Base-by-base conservation (phyloP, 768 basidiomycete species). In the Gyrodon lividus region DNA sequence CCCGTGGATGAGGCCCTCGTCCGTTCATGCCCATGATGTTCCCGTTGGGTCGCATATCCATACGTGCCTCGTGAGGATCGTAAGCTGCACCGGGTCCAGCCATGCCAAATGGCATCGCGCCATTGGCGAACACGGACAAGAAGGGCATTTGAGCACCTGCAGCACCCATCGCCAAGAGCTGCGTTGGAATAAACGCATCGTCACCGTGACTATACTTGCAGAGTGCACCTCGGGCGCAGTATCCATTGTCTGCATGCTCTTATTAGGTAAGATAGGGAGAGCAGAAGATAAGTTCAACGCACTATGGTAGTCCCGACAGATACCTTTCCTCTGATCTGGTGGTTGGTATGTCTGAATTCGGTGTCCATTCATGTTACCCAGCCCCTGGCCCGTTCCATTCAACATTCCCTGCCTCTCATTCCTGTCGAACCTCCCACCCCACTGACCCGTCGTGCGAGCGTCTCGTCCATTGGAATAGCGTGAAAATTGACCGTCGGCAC, bases 151-250 rank as follows among this genome's bases (percentile, higher is more conserved):
- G 66, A 34, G 55, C 48, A 0, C 71, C 78, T 33, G 68, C 65
- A 39, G 76, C 59, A 30, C 74, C 74, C 74, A 83, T 75, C 24
- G 81, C 75, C 59, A 84, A 87, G 26, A 91, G 65, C 56, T 83
- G 84, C 0, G 78, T 80, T 0, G 88, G 90, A 8, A 89, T 74
- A 44, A 90, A 83, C 26, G 91, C 89, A 64, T 95, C 91, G 2
- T 92, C 90, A 33, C 90, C 92, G 60, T 98, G 95, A 54, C 89
- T 92, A 70, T 83, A 98, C 65, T 92, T 93, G 77, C 95, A 98
- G 54, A 80, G 79, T 17, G 81, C 85, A 42, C 95, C 95, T 28
- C 93, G 83, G 35, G 89, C 82, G 60, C 95, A 98, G 71, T 86
- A 97, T 1, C 95, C 95, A 52, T 85, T 85, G 64, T 95, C 95